A percentile compares a stretch with the other conserved stretches of the same genome.
These are phyloP conservation scores for Termitomyces titanicus DNA, from an alignment of 768 basidiomycete species.

Conservation along the genomic window DNA sequence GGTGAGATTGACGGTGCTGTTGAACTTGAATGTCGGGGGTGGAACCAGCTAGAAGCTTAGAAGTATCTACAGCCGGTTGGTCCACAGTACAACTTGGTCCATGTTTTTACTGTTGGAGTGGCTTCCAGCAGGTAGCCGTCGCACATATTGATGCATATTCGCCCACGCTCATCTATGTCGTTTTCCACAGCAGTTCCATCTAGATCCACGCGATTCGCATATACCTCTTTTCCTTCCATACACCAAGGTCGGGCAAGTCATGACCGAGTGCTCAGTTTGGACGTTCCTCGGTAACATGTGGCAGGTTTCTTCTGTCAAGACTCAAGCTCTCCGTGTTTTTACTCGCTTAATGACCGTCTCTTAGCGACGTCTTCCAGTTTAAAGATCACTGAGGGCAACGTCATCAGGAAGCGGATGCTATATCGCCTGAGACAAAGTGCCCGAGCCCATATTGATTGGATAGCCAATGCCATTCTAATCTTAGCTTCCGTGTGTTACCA, in stretches of 20 bases:
- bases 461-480: constrained; percentile 6
- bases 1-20: background rate
- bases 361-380: background rate
- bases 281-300: background rate
- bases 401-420: background rate
- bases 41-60: no score
- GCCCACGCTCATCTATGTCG: background rate
- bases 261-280: constrained; percentile 1
- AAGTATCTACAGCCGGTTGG: no score
- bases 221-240: background rate
- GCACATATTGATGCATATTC: background rate
- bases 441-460: constrained; percentile 1
- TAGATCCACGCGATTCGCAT: background rate
- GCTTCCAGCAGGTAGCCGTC: background rate
- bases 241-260: constrained; percentile 3
- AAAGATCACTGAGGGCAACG: background rate
- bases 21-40: background rate
- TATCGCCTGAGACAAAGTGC: background rate
- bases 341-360: background rate
- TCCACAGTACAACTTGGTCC: background rate
- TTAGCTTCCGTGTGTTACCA: constrained; percentile 8
- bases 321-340: background rate
- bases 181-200: background rate
- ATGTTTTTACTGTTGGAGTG: background rate
- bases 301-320: background rate